phyloP scores from a whole-genome alignment of 768 basidiomycete genomes.

The Naematelia aurantialba region DNA sequence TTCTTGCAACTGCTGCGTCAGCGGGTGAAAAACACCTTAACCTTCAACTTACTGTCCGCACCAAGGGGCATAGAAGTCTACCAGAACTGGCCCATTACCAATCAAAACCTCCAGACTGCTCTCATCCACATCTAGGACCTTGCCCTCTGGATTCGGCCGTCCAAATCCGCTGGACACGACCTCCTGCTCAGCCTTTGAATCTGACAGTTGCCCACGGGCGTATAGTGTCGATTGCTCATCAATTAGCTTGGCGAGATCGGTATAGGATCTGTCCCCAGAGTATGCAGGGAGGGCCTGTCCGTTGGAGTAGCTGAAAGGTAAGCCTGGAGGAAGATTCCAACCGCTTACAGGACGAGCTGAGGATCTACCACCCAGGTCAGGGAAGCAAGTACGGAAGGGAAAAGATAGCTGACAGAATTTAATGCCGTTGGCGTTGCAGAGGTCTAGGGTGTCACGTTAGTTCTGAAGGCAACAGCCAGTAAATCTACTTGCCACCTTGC shows the following conservation, averaged over 20 bases:
- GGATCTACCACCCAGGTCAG: constrained; percentile 54
- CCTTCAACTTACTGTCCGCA: constrained; percentile 65
- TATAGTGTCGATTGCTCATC: constrained; percentile 50
- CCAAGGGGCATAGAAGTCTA: constrained; percentile 92
- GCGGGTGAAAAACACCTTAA: constrained; percentile 2
- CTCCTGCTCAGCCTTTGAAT: constrained; percentile 12
- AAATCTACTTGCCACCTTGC: constrained; percentile 59
- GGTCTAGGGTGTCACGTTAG: constrained; percentile 57
- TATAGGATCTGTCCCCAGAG: constrained; percentile 57
- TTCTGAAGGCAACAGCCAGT: constrained; percentile 36
- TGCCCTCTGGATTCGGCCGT: constrained; percentile 52
- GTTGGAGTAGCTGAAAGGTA: constrained; percentile 52
- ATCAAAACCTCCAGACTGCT: constrained; percentile 37
- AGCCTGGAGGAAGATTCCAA: neutral
- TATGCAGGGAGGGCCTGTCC: constrained; percentile 63
- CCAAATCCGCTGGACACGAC: constrained; percentile 12
- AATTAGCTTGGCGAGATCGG: constrained; percentile 60
- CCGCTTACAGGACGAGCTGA: constrained; percentile 63
- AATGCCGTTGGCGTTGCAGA: constrained; percentile 69
- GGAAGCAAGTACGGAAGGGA: neutral
- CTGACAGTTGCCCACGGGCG: constrained; percentile 20
- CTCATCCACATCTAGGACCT: constrained; percentile 52
- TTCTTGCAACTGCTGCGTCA: constrained; percentile 67
- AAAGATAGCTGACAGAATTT: constrained; percentile 55
- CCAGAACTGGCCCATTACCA: constrained; percentile 58